Evolutionary conservation across 129 eudicot species (phyloP).

Genomic region (Flaveria ramosissima): DNA sequence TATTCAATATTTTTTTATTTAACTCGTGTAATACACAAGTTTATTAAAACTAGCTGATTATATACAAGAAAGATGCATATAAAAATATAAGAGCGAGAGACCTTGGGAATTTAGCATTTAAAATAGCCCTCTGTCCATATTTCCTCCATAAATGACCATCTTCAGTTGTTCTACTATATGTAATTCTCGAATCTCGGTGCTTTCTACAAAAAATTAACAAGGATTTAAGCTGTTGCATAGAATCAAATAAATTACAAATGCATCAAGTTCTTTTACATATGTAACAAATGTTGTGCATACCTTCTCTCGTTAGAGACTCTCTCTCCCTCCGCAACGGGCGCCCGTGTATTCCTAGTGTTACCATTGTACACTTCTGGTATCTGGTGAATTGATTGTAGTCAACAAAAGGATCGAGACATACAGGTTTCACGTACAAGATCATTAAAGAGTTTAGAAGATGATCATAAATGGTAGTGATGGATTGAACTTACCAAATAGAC

Average conservation of each 20-base stretch:
- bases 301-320: conserved; percentile 57
- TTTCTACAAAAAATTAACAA: conserved; percentile 35
- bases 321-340: conserved; percentile 39
- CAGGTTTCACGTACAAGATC: too few relatives aligned
- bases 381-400: not conserved
- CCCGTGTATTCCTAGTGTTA: conserved; percentile 36
- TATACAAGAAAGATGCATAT: too few relatives aligned
- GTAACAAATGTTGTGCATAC: conserved; percentile 13
- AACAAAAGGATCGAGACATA: too few relatives aligned
- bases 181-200: conserved; percentile 30
- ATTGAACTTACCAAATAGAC: too few relatives aligned
- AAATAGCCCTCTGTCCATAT: conserved; percentile 60
- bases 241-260: not conserved
- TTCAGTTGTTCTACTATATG: conserved; percentile 23
- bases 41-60: too few relatives aligned
- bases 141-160: conserved; percentile 74
- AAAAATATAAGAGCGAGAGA: not conserved
- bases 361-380: conserved; percentile 16
- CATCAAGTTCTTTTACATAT: not conserved
- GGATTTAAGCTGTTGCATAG: not conserved
- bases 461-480: too few relatives aligned
- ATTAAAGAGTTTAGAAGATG: too few relatives aligned
- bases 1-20: too few relatives aligned
- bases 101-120: conserved; percentile 52
- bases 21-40: too few relatives aligned